phyloP scores from a whole-genome alignment of 2,329 filamentous ascomycete genomes.

The Neodidymelliopsis sp. region DNA sequence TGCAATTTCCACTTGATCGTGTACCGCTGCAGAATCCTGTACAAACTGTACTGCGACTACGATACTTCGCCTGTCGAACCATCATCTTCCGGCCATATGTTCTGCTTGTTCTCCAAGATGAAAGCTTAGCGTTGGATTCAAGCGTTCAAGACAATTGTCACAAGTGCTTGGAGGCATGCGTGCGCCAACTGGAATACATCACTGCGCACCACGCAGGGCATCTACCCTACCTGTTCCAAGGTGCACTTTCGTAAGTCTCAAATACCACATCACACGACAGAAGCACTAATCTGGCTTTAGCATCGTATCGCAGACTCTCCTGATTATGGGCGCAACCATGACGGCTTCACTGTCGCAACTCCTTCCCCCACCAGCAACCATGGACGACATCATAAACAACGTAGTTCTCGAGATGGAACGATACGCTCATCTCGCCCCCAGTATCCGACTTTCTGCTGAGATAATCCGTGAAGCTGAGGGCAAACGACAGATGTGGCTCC shows the following conservation, averaged over 20 bases:
- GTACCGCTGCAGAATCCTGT: slow-evolving; percentile 74
- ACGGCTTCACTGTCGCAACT: slow-evolving; percentile 74
- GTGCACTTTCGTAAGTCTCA: slow-evolving; percentile 64
- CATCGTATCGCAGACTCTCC: slow-evolving; percentile 80
- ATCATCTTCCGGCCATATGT: slow-evolving; percentile 89
- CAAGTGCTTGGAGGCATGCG: slow-evolving; percentile 80
- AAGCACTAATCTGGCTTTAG: slow-evolving; percentile 52
- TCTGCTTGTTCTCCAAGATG: slow-evolving; percentile 79
- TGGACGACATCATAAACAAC: slow-evolving; percentile 79
- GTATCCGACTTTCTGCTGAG: slow-evolving; percentile 76
- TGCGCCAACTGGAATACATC: slow-evolving; percentile 81
- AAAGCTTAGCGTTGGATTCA: slow-evolving; percentile 73
- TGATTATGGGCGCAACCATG: slow-evolving; percentile 87
- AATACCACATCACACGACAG: neutral
- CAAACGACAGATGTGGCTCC: slow-evolving; percentile 68
- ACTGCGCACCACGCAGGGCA: slow-evolving; percentile 81
- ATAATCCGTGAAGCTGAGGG: slow-evolving; percentile 80
- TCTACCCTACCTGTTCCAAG: slow-evolving; percentile 87
- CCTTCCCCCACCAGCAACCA: slow-evolving; percentile 62
- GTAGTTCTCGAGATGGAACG: slow-evolving; percentile 78
- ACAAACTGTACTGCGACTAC: slow-evolving; percentile 78
- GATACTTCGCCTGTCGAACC: slow-evolving; percentile 85
- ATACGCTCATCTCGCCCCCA: slow-evolving; percentile 78
- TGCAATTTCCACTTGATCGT: slow-evolving; percentile 79
- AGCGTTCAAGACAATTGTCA: slow-evolving; percentile 79